Percentiles rank a stretch among this genome's conserved stretches.
Conservation (phyloP, 192 early-diverging fungal genomes). For the Podila horticola region DNA sequence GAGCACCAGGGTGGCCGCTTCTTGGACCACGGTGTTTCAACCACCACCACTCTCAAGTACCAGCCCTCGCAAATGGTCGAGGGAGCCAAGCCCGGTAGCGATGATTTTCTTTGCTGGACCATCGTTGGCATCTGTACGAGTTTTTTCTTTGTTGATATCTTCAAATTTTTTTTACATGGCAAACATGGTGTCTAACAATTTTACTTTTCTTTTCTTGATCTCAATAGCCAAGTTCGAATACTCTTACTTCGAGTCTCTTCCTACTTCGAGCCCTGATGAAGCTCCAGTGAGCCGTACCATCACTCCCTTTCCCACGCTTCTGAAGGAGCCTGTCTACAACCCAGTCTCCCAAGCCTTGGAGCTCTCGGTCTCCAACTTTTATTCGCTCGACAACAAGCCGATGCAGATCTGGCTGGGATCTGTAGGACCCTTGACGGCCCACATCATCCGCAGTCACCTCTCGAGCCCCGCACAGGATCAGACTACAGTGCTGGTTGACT, state of each 20-base stretch:
- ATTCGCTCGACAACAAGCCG: constrained; percentile 26
- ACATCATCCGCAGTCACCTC: constrained; percentile 30
- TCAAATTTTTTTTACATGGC: background rate
- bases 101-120: constrained; percentile 88
- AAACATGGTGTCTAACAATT: background rate
- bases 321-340: constrained; percentile 55
- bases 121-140: constrained; percentile 81
- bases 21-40: constrained; percentile 36
- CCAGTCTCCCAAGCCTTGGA: constrained; percentile 53
- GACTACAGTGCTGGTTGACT: constrained; percentile 37
- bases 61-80: constrained; percentile 39
- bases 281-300: constrained; percentile 21
- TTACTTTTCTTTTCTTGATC: background rate
- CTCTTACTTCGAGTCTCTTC: constrained; percentile 54
- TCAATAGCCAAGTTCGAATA: constrained; percentile 54
- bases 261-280: constrained; percentile 18
- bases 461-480: constrained; percentile 11
- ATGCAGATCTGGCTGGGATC: constrained; percentile 62
- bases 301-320: constrained; percentile 47
- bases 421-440: constrained; percentile 53
- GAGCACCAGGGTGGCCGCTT: constrained; percentile 48
- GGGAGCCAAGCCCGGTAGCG: constrained; percentile 47
- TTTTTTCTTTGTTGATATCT: constrained; percentile 51
- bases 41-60: constrained; percentile 40
- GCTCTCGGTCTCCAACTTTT: constrained; percentile 54